Conservation (phyloP, 257 asterid species). For the Solanum chaucha region DNA sequence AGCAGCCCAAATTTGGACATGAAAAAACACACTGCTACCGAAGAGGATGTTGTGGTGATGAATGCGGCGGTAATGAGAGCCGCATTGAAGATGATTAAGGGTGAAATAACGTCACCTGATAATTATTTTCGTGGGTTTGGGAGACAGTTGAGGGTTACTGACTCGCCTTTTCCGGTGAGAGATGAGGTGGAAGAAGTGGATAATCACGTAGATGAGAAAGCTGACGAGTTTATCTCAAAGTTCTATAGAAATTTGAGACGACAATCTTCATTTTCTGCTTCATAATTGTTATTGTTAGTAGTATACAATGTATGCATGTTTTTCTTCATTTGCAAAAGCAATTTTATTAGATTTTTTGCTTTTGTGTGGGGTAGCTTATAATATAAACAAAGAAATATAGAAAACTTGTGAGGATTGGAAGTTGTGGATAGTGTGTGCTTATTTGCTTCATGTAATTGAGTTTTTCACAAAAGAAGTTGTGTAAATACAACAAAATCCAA, state of each 20-base stretch:
- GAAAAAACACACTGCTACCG: neutral
- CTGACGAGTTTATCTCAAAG: conserved; percentile 8
- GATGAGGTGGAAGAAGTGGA: neutral
- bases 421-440: neutral
- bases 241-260: conserved; percentile 8
- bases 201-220: conserved; percentile 6
- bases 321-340: neutral
- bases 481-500: neutral
- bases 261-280: neutral
- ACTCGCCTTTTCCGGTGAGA: conserved; percentile 7
- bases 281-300: neutral
- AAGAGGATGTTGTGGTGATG: neutral
- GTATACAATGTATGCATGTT: neutral
- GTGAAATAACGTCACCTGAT: neutral
- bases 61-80: neutral
- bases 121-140: conserved; percentile 1
- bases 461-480: neutral
- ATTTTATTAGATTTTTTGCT: neutral
- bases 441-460: neutral
- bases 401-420: neutral
- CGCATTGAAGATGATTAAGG: neutral
- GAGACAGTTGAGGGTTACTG: conserved; percentile 9
- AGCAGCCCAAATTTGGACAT: conserved; percentile 3
- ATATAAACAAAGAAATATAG: neutral
- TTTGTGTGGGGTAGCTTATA: neutral